Conservation (phyloP, 2,329 filamentous ascomycete genomes). For the Aspergillus tanneri region DNA sequence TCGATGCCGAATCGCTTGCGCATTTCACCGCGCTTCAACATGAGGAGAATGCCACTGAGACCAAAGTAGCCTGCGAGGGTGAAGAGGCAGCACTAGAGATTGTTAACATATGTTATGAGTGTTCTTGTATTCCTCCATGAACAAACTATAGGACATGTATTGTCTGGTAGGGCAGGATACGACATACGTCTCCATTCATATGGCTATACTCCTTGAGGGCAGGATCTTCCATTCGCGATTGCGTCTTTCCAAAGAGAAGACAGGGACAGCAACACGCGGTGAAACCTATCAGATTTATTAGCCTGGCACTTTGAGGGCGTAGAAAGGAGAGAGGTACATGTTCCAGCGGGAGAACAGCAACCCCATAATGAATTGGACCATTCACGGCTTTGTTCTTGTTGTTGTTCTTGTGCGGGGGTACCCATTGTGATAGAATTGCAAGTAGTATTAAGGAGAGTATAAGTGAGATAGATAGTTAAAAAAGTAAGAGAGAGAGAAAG, state of each 20-base stretch:
- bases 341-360: slow-evolving; percentile 33
- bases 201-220: slow-evolving; percentile 26
- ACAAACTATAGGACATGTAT: background rate
- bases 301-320: background rate
- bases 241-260: slow-evolving; percentile 33
- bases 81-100: slow-evolving; percentile 41
- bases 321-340: slow-evolving; percentile 25
- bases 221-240: slow-evolving; percentile 33
- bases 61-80: slow-evolving; percentile 30
- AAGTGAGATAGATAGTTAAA: too few species aligned
- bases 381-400: slow-evolving; percentile 11
- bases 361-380: slow-evolving; percentile 36
- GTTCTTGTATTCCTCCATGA: background rate
- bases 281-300: slow-evolving; percentile 23
- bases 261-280: slow-evolving; percentile 31
- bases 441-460: too few species aligned
- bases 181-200: slow-evolving; percentile 30
- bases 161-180: background rate
- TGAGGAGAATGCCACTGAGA: slow-evolving; percentile 44
- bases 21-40: slow-evolving; percentile 56
- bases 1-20: slow-evolving; percentile 56
- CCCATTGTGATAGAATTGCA: slow-evolving; percentile 6
- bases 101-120: slow-evolving; percentile 10
- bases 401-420: background rate
- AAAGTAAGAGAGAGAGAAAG: too few species aligned